These are phyloP conservation scores for Artomyces pyxidatus DNA, from an alignment of 768 basidiomycete species.

Conservation along the genomic window DNA sequence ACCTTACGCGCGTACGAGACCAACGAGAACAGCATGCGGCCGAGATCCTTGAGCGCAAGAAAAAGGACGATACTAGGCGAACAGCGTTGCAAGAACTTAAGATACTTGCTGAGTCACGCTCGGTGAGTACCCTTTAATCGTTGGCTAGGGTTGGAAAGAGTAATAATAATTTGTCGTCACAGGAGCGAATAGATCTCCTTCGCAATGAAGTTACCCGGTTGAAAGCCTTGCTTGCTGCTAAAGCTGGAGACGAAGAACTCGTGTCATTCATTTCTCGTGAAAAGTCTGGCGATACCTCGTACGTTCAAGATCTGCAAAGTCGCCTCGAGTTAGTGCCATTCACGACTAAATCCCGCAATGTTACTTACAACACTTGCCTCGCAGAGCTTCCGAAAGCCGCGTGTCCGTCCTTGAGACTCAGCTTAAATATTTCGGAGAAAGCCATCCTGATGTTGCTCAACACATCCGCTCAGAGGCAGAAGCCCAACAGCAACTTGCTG, in stretches of 20 bases:
- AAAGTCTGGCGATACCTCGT: slow-evolving; percentile 41
- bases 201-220: slow-evolving; percentile 66
- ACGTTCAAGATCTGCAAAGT: slow-evolving; percentile 44
- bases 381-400: slow-evolving; percentile 47
- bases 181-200: slow-evolving; percentile 70
- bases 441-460: slow-evolving; percentile 45
- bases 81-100: slow-evolving; percentile 10
- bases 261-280: slow-evolving; percentile 61
- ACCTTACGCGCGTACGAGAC: slow-evolving; percentile 11
- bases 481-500: slow-evolving; percentile 39
- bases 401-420: slow-evolving; percentile 44
- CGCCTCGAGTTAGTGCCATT: slow-evolving; percentile 39
- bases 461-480: slow-evolving; percentile 44
- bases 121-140: slow-evolving; percentile 2
- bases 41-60: slow-evolving; percentile 13
- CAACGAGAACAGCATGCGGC: slow-evolving; percentile 14
- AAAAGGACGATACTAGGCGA: slow-evolving; percentile 9
- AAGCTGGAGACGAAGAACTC: slow-evolving; percentile 61
- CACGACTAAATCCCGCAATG: too few species aligned
- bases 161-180: neutral
- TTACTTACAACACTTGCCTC: neutral
- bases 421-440: slow-evolving; percentile 34
- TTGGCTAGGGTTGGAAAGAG: neutral
- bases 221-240: slow-evolving; percentile 71
- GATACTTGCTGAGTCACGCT: slow-evolving; percentile 7